Percentiles rank a stretch among this genome's conserved stretches.
Conservation (phyloP, 2,329 filamentous ascomycete species). For the Colletotrichum cordylinicola region DNA sequence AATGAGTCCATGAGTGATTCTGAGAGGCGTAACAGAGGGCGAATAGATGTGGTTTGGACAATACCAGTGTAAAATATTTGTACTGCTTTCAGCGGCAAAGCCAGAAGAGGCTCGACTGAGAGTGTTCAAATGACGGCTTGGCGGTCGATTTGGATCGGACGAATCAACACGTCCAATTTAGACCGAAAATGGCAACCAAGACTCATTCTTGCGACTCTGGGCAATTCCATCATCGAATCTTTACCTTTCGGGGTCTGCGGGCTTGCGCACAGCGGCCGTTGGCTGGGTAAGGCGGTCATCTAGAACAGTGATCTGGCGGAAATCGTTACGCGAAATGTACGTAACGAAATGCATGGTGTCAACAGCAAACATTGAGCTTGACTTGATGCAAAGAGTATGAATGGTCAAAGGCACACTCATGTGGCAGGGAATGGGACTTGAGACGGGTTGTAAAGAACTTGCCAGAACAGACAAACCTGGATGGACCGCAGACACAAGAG, state of each 20-base stretch:
- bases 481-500: background rate
- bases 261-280: background rate
- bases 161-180: background rate
- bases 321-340: conserved; percentile 1
- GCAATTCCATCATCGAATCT: background rate
- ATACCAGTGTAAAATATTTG: background rate
- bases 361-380: background rate
- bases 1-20: background rate
- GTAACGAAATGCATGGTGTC: background rate
- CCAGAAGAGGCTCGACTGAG: background rate
- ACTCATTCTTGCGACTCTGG: background rate
- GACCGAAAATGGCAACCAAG: conserved; percentile 3
- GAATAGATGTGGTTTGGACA: background rate
- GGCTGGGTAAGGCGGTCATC: background rate
- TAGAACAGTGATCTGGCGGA: background rate
- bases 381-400: background rate
- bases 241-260: background rate
- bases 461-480: background rate
- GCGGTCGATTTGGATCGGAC: background rate
- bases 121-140: background rate
- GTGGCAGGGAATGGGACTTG: background rate
- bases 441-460: background rate
- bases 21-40: background rate
- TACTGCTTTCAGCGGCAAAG: background rate
- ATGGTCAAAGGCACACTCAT: background rate